Base-by-base conservation (phyloP, 495 filamentous ascomycete genomes). In the Podospora fimiseda region DNA sequence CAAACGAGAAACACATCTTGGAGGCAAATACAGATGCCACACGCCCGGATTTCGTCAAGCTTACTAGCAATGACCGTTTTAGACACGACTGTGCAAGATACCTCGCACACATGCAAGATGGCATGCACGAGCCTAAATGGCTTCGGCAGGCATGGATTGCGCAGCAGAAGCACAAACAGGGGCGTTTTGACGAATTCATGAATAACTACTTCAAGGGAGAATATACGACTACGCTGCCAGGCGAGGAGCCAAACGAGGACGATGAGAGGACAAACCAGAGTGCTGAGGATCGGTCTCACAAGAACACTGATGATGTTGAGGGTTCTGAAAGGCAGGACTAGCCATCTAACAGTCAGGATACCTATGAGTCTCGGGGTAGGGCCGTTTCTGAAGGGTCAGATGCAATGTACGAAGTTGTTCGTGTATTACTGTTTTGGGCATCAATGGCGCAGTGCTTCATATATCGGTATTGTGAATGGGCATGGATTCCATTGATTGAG, bases 141-240 rank as follows among this genome's bases (percentile, higher is more conserved):
- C 72, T 84, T 46, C 65, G 58, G 9, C 70, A 85, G 55, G 88
- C 88, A 2, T 76, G 78, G 59, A 57, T 70, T 39, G 87, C 88
- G 6, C 78, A 84, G 61, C 60, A 75, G 49, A 71, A 81, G 58
- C 79, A 88, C 42, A 68, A 70, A n/a, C 64, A 73, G 2, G 88
- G 89, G n/a, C 70, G 78, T 16, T 92, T 86, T 57, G 82, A 92
- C 54, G 68, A 76, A 6, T 87, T 80, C 64, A 83, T 89, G 61
- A 79, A 82, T 44, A 57, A 71, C 3, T 74, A 85, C 37, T 86
- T 82, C 33, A 81, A 89, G 67, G 66, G 78, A 30, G 84, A 81
- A 51, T 95, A 87, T 87, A 83, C 79, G 0, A 77, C 86, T 50
- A 80, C 84, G 48, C 76, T 74, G 38, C 69, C 67, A 8, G 48